Evolutionary conservation across 768 basidiomycete genomes (phyloP).

Genomic region (Sutorius australiensis): DNA sequence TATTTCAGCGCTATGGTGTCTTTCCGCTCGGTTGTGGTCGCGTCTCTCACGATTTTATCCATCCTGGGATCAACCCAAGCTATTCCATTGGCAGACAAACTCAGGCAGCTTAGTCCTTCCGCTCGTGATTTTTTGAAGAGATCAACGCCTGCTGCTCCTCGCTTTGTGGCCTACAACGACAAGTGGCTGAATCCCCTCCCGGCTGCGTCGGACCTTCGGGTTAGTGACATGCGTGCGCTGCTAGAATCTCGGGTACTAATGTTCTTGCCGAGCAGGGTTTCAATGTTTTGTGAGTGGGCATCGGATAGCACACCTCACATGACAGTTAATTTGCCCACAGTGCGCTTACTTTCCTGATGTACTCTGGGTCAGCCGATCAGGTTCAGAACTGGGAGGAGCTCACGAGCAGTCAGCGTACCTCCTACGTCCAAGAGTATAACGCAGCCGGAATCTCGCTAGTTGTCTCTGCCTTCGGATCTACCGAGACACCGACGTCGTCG

Average conservation of each 20-base stretch:
- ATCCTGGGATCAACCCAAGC: conserved; percentile 12
- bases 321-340: conserved; percentile 15
- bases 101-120: conserved; percentile 19
- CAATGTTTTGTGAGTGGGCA: conserved; percentile 32
- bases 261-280: conserved; percentile 24
- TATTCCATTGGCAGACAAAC: conserved; percentile 20
- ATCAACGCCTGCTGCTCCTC: conserved; percentile 41
- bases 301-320: background rate
- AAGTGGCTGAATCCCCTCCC: conserved; percentile 44
- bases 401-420: conserved; percentile 35
- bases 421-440: conserved; percentile 45
- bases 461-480: conserved; percentile 52
- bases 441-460: conserved; percentile 56
- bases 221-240: conserved; percentile 14
- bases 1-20: conserved; percentile 14
- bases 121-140: conserved; percentile 21
- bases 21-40: conserved; percentile 5
- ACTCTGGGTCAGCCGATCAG: conserved; percentile 42
- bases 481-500: conserved; percentile 39
- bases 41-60: conserved; percentile 4
- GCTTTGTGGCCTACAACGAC: conserved; percentile 44
- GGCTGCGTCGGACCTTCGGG: conserved; percentile 40
- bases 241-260: background rate
- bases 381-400: conserved; percentile 44
- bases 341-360: conserved; percentile 41